Percentiles rank a stretch among this genome's conserved stretches.
These are phyloP conservation scores for Cerioporus squamosus DNA, from an alignment of 1,284 basidiomycete species.

Conservation along the genomic window DNA sequence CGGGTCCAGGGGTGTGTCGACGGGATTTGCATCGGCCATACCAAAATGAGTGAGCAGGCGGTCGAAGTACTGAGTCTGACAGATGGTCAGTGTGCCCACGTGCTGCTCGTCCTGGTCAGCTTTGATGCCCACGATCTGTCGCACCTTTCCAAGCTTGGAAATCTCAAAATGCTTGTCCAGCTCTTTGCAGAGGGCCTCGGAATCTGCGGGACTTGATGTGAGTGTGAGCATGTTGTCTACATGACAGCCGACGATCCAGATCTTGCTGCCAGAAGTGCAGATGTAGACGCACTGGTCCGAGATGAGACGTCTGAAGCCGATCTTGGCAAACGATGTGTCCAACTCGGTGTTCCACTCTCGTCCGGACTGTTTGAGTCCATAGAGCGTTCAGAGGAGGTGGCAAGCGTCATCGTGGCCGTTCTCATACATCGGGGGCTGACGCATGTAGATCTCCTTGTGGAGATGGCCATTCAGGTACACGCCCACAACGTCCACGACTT, in stretches of 20 bases:
- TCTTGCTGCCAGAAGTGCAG: not conserved
- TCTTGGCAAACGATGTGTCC: constrained; percentile 4
- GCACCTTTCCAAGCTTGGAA: not conserved
- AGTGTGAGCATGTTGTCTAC: constrained; percentile 30
- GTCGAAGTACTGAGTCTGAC: constrained; percentile 32
- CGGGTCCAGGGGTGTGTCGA: constrained; percentile 23
- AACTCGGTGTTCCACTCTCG: constrained; percentile 32
- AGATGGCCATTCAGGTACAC: constrained; percentile 42
- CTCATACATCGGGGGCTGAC: constrained; percentile 35
- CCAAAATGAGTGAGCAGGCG: constrained; percentile 17
- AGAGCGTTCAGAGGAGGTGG: constrained; percentile 26
- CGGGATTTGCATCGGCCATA: constrained; percentile 19
- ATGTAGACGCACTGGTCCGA: constrained; percentile 28
- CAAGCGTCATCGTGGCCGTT: constrained; percentile 24
- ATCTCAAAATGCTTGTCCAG: not conserved
- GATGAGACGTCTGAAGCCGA: constrained; percentile 27
- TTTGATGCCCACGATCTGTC: not conserved
- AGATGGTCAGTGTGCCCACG: constrained; percentile 21
- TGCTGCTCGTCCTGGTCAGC: not conserved
- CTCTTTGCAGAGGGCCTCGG: not conserved
- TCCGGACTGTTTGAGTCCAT: constrained; percentile 37
- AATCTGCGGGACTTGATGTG: not conserved
- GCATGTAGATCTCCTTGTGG: constrained; percentile 45
- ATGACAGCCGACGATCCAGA: constrained; percentile 24
- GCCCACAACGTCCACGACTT: constrained; percentile 39